These are phyloP conservation scores for Penicillium sp. DNA, from an alignment of 2,329 filamentous ascomycete genomes.

Conservation along the genomic window DNA sequence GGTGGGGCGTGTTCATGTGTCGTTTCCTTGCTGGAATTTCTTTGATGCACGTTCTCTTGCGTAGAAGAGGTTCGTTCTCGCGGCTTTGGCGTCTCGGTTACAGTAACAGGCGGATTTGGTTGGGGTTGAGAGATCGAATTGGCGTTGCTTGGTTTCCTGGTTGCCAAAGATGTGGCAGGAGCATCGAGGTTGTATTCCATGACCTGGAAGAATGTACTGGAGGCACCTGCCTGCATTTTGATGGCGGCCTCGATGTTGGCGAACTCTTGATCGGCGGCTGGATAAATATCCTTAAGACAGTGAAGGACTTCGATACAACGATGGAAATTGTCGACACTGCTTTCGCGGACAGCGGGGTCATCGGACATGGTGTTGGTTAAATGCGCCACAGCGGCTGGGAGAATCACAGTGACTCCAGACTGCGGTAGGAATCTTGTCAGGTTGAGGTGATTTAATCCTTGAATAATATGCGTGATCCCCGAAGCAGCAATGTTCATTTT, in stretches of 20 bases:
- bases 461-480: slow-evolving; percentile 75
- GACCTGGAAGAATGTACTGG: slow-evolving; percentile 31
- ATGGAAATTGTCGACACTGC: slow-evolving; percentile 71
- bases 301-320: slow-evolving; percentile 84
- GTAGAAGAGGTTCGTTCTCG: not conserved
- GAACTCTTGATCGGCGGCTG: slow-evolving; percentile 72
- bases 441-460: slow-evolving; percentile 66
- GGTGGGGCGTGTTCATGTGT: not conserved
- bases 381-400: slow-evolving; percentile 86
- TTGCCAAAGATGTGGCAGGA: slow-evolving; percentile 7
- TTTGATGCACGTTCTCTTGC: not conserved
- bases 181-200: slow-evolving; percentile 30
- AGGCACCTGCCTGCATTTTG: slow-evolving; percentile 28
- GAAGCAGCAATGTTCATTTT: slow-evolving; percentile 78
- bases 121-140: slow-evolving; percentile 13
- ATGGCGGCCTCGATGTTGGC: slow-evolving; percentile 36
- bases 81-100: not conserved
- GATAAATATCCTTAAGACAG: slow-evolving; percentile 77
- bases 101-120: not conserved
- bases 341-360: slow-evolving; percentile 64
- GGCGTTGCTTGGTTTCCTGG: slow-evolving; percentile 16
- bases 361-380: slow-evolving; percentile 80
- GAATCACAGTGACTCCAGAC: slow-evolving; percentile 78
- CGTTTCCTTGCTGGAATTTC: slow-evolving; percentile 8
- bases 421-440: slow-evolving; percentile 76